Base-by-base conservation (phyloP, 768 basidiomycete genomes). In the Pulveroboletus sp. region DNA sequence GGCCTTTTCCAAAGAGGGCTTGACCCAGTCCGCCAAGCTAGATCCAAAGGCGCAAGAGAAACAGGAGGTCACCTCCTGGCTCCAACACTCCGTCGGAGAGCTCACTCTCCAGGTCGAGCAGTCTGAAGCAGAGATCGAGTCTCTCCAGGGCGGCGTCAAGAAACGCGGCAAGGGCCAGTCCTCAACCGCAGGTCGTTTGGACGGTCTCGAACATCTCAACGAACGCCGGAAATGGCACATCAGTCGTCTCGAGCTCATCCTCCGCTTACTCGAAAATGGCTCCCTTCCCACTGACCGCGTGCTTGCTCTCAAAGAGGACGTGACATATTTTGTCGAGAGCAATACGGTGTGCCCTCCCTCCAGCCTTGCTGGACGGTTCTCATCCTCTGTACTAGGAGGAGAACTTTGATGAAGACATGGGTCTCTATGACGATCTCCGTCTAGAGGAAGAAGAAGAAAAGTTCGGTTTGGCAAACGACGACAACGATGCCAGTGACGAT, bases 11-110 rank as follows among this genome's bases (percentile, higher is more conserved):
- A 99, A 98, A 65, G 96, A 98, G 70, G 96, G 96, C 37, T 78
- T 99, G 37, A 96, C 87, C 53, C 91, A 93, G 53, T 91, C 93
- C 10, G 81, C 91, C 33, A 93, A 90, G 63, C 83, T 98, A 21
- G 96, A 98, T 70, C 96, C 96, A 47, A 93, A 92, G 65, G 93
- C 95, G 50, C 93, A 96, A 73, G 93, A 94, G 71, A 97, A 97
- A 71, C 78, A 86, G 58, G 95, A 98, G 61, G 82, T 86, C 11
- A 86, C 82, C 14, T 71, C 80, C 49, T 98, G 95, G 93, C 76
- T 97, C 13, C 87, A 92, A 56, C 76, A 75, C 36, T 86, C 85
- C 66, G 91, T 97, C 46, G 96, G 97, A 58, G 89, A 94, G 59
- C 79, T 99, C 32, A 82, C 86, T 44, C 82, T 93, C 59, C 96